phyloP scores from a whole-genome alignment of 306 rosid species.

The Vicia villosa region DNA sequence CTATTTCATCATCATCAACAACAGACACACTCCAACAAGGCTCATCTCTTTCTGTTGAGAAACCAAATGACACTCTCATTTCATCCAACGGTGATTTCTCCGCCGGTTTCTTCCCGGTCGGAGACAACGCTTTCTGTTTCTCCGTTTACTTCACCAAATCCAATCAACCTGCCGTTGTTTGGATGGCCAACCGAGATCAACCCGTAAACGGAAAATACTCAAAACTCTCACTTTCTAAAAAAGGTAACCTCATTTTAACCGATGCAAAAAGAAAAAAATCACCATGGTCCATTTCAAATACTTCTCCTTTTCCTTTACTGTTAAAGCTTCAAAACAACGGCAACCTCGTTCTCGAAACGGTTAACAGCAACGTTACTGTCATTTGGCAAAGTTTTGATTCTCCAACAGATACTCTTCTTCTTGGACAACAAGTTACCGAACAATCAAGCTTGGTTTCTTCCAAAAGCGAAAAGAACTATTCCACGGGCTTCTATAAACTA shows the following conservation, averaged over 20 bases:
- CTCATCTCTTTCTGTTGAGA: slow-evolving; percentile 49
- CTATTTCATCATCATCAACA: slow-evolving; percentile 33
- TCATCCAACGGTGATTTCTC: slow-evolving; percentile 53
- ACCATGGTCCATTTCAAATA: slow-evolving; percentile 45
- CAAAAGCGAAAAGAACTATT: slow-evolving; percentile 32
- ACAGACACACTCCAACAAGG: slow-evolving; percentile 37
- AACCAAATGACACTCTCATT: slow-evolving; percentile 35
- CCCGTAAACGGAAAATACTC: slow-evolving; percentile 59
- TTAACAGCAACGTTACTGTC: background rate
- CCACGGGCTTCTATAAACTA: slow-evolving; percentile 50
- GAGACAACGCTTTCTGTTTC: slow-evolving; percentile 62
- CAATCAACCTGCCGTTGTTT: slow-evolving; percentile 44
- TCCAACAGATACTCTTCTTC: slow-evolving; percentile 60
- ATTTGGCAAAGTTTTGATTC: slow-evolving; percentile 61
- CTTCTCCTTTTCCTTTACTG: background rate
- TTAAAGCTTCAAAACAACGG: slow-evolving; percentile 48
- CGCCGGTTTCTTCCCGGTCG: slow-evolving; percentile 52
- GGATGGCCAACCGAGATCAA: slow-evolving; percentile 62
- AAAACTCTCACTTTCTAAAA: slow-evolving; percentile 35
- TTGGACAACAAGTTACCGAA: slow-evolving; percentile 43
- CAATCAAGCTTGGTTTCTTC: slow-evolving; percentile 35
- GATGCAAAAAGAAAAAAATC: slow-evolving; percentile 45
- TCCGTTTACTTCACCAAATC: slow-evolving; percentile 48
- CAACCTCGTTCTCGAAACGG: slow-evolving; percentile 43
- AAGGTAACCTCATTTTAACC: slow-evolving; percentile 50